Evolutionary conservation across 805 yeast genomes (phyloP), one percentile per base, ranked within the genome.

Genomic region (Wickerhamomyces queroliae): DNA sequence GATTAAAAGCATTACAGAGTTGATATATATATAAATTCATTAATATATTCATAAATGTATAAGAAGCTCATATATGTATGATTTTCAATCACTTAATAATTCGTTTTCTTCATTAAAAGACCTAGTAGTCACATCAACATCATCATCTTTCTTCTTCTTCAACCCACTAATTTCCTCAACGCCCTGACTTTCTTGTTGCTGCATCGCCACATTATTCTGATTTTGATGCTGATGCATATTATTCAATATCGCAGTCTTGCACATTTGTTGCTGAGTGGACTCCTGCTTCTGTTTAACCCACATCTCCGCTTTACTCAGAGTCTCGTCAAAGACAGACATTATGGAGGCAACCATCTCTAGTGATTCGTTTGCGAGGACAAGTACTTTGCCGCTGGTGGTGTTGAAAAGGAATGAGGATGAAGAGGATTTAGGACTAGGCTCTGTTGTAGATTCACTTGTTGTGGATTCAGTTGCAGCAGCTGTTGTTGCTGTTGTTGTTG

Each of bases 361-460:
- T 0, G 96, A 82, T 59, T 93, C 99, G 48, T 83, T 83, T 0
- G 98, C 97, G 44, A 91, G 68, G 5, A 84, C 72, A 20, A 93
- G 63, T 1, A 88, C 85, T 46, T 82, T 78, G 18, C 85, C 87
- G 55, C 87, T 84, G 9, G 76, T 64, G 46, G 76, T 64, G 46
- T 69, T 53, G 21, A 46, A 46, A 3, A 44, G 44, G 3, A 50
- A 28, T 13, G 42, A 36, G 1, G 50, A 38, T 24, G 33, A 30
- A 22, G 54, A 40, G 17, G 24, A 20, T 29, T 36, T 31, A 35
- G 32, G 11, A 17, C 21, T 17, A 3, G 32, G 9, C n/a, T 8
- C 8, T 23, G 11, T 8, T 38, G 27, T 35, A 23, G 40, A 16
- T 34, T 20, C 18, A 20, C 38, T 37, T 33, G 45, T 19, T 13